Conservation (phyloP, 805 yeast species). For the Nakazawaea ishiwadae region DNA sequence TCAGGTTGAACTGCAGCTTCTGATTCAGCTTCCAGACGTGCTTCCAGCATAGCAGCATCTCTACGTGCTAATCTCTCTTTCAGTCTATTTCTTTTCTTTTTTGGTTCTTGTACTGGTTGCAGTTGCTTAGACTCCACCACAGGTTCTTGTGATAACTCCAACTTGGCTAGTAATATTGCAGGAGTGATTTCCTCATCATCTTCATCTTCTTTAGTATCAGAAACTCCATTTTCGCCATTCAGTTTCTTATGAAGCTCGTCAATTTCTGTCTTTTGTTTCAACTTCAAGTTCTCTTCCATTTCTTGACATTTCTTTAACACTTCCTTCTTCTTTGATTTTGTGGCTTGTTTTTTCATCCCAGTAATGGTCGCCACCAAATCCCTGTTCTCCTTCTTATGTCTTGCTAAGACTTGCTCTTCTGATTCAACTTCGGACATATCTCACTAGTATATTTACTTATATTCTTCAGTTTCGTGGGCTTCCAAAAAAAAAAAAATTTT, state of each 20-base stretch:
- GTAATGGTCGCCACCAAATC: constrained; percentile 67
- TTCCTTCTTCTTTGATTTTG: constrained; percentile 71
- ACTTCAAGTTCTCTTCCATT: constrained; percentile 51
- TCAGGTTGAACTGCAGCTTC: constrained; percentile 72
- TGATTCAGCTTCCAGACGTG: constrained; percentile 60
- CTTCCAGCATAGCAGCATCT: constrained; percentile 58
- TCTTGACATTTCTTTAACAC: constrained; percentile 55
- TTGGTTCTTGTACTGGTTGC: constrained; percentile 20
- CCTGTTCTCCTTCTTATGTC: constrained; percentile 66
- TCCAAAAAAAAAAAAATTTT: too few species aligned
- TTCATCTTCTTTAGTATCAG: constrained; percentile 15
- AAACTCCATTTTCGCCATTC: constrained; percentile 15
- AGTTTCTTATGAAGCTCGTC: constrained; percentile 1
- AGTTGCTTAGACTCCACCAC: too few species aligned
- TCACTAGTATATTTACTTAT: too few species aligned
- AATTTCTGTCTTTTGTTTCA: constrained; percentile 52
- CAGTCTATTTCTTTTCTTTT: constrained; percentile 68
- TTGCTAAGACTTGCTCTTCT: constrained; percentile 45
- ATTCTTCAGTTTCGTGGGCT: background rate
- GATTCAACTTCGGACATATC: constrained; percentile 25
- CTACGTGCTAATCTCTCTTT: constrained; percentile 78
- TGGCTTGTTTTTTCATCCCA: constrained; percentile 77
- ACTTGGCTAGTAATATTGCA: constrained; percentile 58
- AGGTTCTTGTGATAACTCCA: constrained; percentile 31
- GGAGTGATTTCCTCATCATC: constrained; percentile 56